Evolutionary conservation across 2,329 filamentous ascomycete species (phyloP).

Genomic region (Didymella keratinophila): DNA sequence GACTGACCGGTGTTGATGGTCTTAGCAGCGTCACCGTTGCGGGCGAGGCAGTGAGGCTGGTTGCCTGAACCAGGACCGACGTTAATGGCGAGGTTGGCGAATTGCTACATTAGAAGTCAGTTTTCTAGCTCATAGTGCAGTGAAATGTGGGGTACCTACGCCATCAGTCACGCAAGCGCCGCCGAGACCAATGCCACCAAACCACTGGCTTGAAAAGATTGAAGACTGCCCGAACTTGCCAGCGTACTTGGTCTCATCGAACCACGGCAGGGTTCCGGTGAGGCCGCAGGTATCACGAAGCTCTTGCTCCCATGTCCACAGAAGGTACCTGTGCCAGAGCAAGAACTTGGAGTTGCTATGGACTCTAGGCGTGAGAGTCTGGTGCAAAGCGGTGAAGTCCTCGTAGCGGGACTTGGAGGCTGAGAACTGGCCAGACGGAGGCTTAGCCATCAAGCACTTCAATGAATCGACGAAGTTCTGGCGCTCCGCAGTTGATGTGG

Average conservation of each 20-base stretch:
- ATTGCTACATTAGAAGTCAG: conserved; percentile 34
- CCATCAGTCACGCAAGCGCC: conserved; percentile 44
- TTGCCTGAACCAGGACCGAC: conserved; percentile 43
- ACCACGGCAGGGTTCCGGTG: conserved; percentile 50
- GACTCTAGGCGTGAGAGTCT: conserved; percentile 43
- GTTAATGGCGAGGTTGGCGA: conserved; percentile 44
- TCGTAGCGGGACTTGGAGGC: conserved; percentile 44
- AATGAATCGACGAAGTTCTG: conserved; percentile 39
- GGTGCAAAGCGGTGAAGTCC: conserved; percentile 45
- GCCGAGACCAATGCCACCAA: conserved; percentile 35
- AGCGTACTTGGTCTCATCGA: conserved; percentile 47
- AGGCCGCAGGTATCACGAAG: conserved; percentile 55
- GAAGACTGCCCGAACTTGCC: conserved; percentile 41
- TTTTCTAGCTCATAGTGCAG: conserved; percentile 1
- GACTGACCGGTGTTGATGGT: conserved; percentile 40
- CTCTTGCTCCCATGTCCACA: conserved; percentile 53
- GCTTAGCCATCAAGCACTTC: conserved; percentile 39
- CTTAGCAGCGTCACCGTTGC: conserved; percentile 35
- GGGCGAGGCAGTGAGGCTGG: conserved; percentile 43
- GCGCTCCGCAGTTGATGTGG: conserved; percentile 28
- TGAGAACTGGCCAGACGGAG: conserved; percentile 35
- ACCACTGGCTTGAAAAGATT: conserved; percentile 42
- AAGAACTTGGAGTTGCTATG: conserved; percentile 50
- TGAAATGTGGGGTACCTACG: conserved; percentile 34
- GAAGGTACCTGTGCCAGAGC: conserved; percentile 55